Base-by-base conservation (phyloP, 768 basidiomycete genomes). In the Gloeopeniophorella convolvens region DNA sequence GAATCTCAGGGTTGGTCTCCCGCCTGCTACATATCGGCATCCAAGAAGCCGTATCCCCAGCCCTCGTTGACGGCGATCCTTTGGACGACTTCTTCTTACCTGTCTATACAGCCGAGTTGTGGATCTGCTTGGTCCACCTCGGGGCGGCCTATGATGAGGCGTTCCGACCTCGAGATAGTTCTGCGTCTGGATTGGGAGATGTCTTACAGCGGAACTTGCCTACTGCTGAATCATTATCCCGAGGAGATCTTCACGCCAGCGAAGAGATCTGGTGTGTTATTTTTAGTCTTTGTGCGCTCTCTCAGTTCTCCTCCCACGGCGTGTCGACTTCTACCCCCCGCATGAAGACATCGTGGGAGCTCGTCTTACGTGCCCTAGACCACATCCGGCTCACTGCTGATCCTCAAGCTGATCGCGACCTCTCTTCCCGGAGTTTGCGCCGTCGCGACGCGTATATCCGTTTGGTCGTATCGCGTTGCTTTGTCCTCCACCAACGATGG, bases 401-500 rank as follows among this genome's bases (percentile, higher is more conserved):
- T 36, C 66, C 70, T 2, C 66, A 68, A 31, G 51, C 67, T 11
- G 79, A 82, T n/a, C 59, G 64, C 28, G 54, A 45, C 12, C 61
- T 74, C 9, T 63, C 72, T 1, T 59, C 48, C 11, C 61, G 66
- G 1, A 70, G 60, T 18, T 60, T 83, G 4, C 67, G 70, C 46
- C 76, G 77, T 48, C 77, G 83, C 15, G 89, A 93, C 62, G 66
- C 72, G 7, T 94, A 93, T 60, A 68, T 91, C 47, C 76, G 77
- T 9, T 65, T 83, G 6, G 69, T 95, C 45, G 73, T 84, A 27
- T 73, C 75, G 0, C 77, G 94, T 12, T 91, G 89, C 63, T 77
- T 86, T 48, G 68, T 79, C n/a, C 65, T 98, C 36, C 80, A 75
- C 60, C 72, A 75, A 24, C 71, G 73, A n/a, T 96, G 92, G 89